Percentiles rank a stretch among this genome's conserved stretches.
These are phyloP conservation scores for Citrullus amarus DNA, from an alignment of 306 rosid species.

Conservation along the genomic window DNA sequence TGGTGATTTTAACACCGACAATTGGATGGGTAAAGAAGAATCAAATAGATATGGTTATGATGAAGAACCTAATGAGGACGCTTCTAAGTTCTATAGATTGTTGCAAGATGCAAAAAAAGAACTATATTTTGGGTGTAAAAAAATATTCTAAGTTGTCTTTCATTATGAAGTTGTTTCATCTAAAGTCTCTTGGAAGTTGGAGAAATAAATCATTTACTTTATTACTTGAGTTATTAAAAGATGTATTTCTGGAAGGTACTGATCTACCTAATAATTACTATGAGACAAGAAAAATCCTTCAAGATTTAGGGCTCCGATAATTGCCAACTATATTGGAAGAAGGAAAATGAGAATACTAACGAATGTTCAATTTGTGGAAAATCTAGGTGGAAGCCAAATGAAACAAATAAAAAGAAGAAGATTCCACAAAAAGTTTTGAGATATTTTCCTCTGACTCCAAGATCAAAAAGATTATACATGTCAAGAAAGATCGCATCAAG, in stretches of 20 bases:
- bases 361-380: not conserved
- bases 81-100: not conserved
- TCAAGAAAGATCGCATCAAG: no score
- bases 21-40: not conserved
- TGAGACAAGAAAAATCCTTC: not conserved
- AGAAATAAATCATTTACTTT: not conserved
- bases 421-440: not conserved
- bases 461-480: no score
- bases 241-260: not conserved
- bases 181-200: not conserved
- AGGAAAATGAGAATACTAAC: not conserved
- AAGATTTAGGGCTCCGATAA: not conserved
- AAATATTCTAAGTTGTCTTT: not conserved
- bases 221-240: not conserved
- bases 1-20: not conserved
- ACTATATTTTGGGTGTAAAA: not conserved
- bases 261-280: not conserved
- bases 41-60: not conserved
- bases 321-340: not conserved
- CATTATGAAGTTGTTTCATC: not conserved
- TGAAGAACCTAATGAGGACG: not conserved
- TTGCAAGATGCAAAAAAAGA: not conserved
- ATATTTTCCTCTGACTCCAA: no score
- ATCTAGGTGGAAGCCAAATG: not conserved
- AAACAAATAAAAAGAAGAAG: not conserved